Evolutionary conservation across 2,329 filamentous ascomycete genomes (phyloP).

Genomic region (Aspergillus thermomutatus): DNA sequence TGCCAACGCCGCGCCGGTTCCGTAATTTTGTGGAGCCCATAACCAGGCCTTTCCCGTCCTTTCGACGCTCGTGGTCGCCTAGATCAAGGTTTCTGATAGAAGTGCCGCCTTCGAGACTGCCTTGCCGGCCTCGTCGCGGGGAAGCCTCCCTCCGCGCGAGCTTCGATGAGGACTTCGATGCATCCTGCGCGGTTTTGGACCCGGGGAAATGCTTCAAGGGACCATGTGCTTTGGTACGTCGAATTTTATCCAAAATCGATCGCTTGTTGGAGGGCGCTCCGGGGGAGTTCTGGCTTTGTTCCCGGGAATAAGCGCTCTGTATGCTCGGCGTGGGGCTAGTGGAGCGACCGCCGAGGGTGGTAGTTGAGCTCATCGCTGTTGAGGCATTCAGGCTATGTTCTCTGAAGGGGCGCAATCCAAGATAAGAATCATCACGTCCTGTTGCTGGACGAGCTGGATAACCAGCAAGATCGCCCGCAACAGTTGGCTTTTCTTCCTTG

Average conservation of each 20-base stretch:
- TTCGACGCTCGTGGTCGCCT: slow-evolving; percentile 38
- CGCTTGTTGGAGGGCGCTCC: slow-evolving; percentile 38
- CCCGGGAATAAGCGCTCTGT: slow-evolving; percentile 57
- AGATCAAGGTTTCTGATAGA: slow-evolving; percentile 23
- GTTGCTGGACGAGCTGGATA: slow-evolving; percentile 67
- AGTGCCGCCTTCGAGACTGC: slow-evolving; percentile 32
- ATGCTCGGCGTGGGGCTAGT: slow-evolving; percentile 79
- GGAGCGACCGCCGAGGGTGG: slow-evolving; percentile 58
- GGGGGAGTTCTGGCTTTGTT: slow-evolving; percentile 41
- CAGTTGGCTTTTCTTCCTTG: slow-evolving; percentile 54
- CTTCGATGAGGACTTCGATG: slow-evolving; percentile 22
- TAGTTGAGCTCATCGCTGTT: slow-evolving; percentile 50
- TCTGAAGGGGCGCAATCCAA: slow-evolving; percentile 50
- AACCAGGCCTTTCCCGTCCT: slow-evolving; percentile 34
- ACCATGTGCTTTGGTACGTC: slow-evolving; percentile 45
- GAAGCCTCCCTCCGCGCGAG: slow-evolving; percentile 30
- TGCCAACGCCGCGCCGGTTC: slow-evolving; percentile 30
- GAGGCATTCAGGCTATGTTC: slow-evolving; percentile 44
- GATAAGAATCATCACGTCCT: slow-evolving; percentile 70
- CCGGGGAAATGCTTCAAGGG: slow-evolving; percentile 30
- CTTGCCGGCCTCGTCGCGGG: slow-evolving; percentile 32
- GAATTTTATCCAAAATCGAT: slow-evolving; percentile 53
- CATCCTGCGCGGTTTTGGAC: slow-evolving; percentile 27
- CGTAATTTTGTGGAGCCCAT: slow-evolving; percentile 33
- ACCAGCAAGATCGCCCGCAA: slow-evolving; percentile 33